Evolutionary conservation across 1,284 basidiomycete species (phyloP).

Genomic region (Ganoderma sp.): DNA sequence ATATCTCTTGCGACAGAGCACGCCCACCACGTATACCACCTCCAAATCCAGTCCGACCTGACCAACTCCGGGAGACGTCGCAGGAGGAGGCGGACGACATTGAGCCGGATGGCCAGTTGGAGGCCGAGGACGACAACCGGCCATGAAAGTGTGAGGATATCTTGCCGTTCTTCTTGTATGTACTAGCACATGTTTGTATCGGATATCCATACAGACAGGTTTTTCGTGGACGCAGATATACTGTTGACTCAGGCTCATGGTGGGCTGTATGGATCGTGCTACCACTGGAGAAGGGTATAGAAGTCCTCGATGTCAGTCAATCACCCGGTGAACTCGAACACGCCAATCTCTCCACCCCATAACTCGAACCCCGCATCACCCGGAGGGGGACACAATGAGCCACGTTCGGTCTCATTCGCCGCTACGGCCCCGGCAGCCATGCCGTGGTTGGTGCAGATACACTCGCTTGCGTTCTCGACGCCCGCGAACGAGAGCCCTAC

Average conservation of each 20-base stretch:
- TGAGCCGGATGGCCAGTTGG: conserved; percentile 13
- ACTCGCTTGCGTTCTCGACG: conserved; percentile 26
- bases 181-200: not conserved
- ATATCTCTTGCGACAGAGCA: conserved; percentile 52
- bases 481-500: conserved; percentile 26
- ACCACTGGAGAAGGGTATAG: not conserved
- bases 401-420: conserved; percentile 24
- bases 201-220: not conserved
- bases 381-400: conserved; percentile 29
- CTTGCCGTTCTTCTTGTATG: not conserved
- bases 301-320: too few relatives aligned
- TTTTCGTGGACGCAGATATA: not conserved
- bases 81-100: conserved; percentile 15
- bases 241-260: too few relatives aligned
- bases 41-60: conserved; percentile 58
- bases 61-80: conserved; percentile 36
- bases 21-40: conserved; percentile 63
- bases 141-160: not conserved
- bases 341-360: conserved; percentile 27
- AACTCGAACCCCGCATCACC: conserved; percentile 30
- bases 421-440: conserved; percentile 12
- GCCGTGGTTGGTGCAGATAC: conserved; percentile 24
- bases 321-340: conserved; percentile 24
- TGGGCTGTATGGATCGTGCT: too few relatives aligned
- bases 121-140: conserved; percentile 14